Conservation (phyloP, 2,329 filamentous ascomycete species). For the Verticillium isaacii region DNA sequence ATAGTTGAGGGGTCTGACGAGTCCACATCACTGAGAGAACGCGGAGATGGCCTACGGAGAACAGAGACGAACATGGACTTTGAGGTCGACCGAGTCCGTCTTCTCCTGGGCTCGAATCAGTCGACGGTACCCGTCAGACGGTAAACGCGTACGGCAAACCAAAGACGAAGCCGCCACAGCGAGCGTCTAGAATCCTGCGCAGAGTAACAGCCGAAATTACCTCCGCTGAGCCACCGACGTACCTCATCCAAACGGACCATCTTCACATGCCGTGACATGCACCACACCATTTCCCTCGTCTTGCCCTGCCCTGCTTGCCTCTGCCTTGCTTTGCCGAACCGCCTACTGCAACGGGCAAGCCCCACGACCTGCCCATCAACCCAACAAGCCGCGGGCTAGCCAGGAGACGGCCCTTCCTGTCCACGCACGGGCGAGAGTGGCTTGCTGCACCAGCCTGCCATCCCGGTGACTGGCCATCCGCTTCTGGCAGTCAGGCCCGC, state of each 20-base stretch:
- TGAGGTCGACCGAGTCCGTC: neutral
- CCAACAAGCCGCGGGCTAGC: neutral
- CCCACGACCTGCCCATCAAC: neutral
- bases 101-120: neutral
- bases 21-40: neutral
- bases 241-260: neutral
- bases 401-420: neutral
- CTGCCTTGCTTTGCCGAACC: neutral
- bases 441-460: neutral
- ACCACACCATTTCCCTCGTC: neutral
- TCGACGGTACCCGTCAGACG: neutral
- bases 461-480: neutral
- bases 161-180: neutral
- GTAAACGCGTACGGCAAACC: neutral
- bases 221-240: neutral
- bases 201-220: neutral
- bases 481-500: neutral
- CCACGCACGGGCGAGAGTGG: neutral
- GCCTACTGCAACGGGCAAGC: neutral
- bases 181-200: neutral
- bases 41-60: neutral
- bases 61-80: neutral
- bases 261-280: neutral
- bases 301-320: neutral
- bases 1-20: neutral